Base-by-base conservation (phyloP, 2,329 filamentous ascomycete genomes). In the Pseudocercospora pini-densiflorae region DNA sequence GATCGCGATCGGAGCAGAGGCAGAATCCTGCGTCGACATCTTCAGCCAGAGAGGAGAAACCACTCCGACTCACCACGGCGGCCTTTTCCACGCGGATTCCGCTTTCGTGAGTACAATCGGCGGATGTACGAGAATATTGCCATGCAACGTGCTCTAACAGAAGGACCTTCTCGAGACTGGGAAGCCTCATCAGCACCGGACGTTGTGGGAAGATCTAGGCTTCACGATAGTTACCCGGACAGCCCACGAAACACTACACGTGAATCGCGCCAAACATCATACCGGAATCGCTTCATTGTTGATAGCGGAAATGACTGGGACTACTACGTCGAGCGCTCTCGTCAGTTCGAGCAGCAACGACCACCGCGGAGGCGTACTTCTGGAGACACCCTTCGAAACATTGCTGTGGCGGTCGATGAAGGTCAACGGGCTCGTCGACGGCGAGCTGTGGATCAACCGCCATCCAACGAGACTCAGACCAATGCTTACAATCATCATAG, bases 311-410 rank as follows among this genome's bases (percentile, higher is more conserved):
- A 7, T 19, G 55, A 58, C 16, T 40, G n/a, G 55, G 33, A 24
- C 0, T 58, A 58, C 19, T 58, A 58, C 24, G 55, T 40, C n/a
- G 55, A 58, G 10, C 29, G 55, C 16, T 58, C 55, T 43, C 31
- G 33, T 40, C 33, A 27, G 6, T 58, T 58, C 16, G 55, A 58
- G 33, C 29, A 24, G 55, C 55, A 43, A 31, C 55, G 55, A 24
- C n/a, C 33, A 24, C 9, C 5, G 16, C 55, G 24, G 21, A 29
- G 31, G 19, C 19, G 10, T 5, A 36, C 2, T 31, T 40, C 54
- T 2, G 33, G n/a, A 5, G 16, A 33, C 5, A 40, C 5, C 1
- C 54, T 23, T 21, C 6, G 54, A 33, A 16, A 21, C 14, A 36
- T 40, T 1, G 54, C 27, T 16, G 29, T 57, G 16, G 53, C 29